phyloP scores from a whole-genome alignment of 352 stramenopile genomes.

The Pythium pectinolyticum region DNA sequence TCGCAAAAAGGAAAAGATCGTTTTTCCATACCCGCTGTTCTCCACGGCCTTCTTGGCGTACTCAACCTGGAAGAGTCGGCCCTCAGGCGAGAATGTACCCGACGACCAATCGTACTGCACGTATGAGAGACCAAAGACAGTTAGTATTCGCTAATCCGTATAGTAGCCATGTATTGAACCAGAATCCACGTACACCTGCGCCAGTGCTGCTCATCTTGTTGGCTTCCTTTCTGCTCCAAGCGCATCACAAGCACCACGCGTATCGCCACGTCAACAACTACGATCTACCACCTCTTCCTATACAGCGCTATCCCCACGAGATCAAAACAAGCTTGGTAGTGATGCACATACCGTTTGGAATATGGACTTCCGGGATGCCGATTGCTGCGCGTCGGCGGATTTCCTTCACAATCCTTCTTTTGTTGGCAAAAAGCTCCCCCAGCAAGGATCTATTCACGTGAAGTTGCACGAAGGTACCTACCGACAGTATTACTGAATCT shows the following conservation, averaged over 20 bases:
- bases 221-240: constrained; percentile 14
- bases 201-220: constrained; percentile 81
- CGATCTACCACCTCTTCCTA: not conserved
- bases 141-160: not conserved
- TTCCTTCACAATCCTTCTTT: constrained; percentile 16
- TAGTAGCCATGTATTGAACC: not conserved
- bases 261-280: constrained; percentile 6
- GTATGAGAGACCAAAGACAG: not conserved
- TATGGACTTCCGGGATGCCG: not conserved
- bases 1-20: no score
- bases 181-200: constrained; percentile 46
- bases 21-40: constrained; percentile 85
- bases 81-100: constrained; percentile 97
- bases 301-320: no score
- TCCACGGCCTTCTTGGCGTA: constrained; percentile 98
- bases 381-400: constrained; percentile 14
- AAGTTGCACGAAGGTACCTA: constrained; percentile 29
- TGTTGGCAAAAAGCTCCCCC: constrained; percentile 25
- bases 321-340: no score
- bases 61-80: constrained; percentile 99
- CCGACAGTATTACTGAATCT: not conserved
- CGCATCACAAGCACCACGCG: not conserved
- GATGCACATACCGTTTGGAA: not conserved
- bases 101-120: constrained; percentile 82
- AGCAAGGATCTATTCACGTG: constrained; percentile 20